phyloP scores from a whole-genome alignment of 805 yeast species.

The Yarrowia sp. region DNA sequence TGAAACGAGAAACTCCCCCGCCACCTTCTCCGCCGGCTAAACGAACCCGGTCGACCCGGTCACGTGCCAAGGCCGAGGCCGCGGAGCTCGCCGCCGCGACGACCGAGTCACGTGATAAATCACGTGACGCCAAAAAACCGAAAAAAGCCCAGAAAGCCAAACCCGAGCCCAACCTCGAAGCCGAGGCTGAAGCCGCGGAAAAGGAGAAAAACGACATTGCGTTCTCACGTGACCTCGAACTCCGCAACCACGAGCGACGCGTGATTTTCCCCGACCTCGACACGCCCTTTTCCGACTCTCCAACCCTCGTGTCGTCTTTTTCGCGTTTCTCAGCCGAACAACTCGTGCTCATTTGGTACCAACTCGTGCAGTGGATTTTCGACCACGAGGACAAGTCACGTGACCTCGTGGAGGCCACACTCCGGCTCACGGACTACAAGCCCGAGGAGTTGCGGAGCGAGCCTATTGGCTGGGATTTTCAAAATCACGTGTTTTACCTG shows the following conservation, averaged over 20 bases:
- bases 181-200: neutral
- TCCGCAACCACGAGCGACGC: neutral
- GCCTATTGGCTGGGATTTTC: constrained; percentile 15
- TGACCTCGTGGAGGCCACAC: constrained; percentile 17
- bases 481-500: constrained; percentile 44
- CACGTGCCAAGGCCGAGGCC: constrained; percentile 7
- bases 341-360: constrained; percentile 39
- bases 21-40: neutral
- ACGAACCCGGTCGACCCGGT: constrained; percentile 27
- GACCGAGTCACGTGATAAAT: neutral
- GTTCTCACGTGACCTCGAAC: neutral
- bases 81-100: neutral
- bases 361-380: constrained; percentile 43
- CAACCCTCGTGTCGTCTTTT: neutral
- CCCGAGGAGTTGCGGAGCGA: constrained; percentile 16
- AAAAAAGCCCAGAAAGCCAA: too few relatives aligned
- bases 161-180: neutral
- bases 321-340: constrained; percentile 5
- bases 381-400: constrained; percentile 38
- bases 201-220: too few relatives aligned
- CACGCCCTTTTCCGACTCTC: constrained; percentile 20
- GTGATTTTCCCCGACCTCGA: constrained; percentile 2
- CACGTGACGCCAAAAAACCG: neutral
- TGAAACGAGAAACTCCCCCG: neutral
- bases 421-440: constrained; percentile 2